Conservation (phyloP, 352 stramenopile genomes). For the Pseudoperonospora humuli region DNA sequence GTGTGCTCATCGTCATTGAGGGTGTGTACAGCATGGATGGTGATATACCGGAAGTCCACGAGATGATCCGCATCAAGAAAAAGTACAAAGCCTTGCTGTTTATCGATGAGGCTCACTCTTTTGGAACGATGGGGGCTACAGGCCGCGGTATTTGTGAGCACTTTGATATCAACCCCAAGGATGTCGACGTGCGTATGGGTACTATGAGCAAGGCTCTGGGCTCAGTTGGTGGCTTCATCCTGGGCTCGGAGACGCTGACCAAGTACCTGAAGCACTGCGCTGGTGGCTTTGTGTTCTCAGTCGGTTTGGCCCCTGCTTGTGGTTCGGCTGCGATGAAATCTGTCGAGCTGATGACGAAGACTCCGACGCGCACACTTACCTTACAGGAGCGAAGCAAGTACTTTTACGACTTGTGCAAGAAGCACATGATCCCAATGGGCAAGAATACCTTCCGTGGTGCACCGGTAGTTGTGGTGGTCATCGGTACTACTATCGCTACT, state of each 20-base stretch:
- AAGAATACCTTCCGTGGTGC: constrained; percentile 53
- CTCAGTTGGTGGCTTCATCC: constrained; percentile 57
- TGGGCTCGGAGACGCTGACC: constrained; percentile 37
- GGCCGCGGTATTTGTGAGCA: constrained; percentile 53
- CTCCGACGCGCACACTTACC: constrained; percentile 41
- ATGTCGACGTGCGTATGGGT: constrained; percentile 60
- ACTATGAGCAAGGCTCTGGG: constrained; percentile 72
- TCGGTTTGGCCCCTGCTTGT: constrained; percentile 60
- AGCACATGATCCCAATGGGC: constrained; percentile 53
- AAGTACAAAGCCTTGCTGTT: constrained; percentile 60
- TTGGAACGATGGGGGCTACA: constrained; percentile 51
- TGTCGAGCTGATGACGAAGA: constrained; percentile 54
- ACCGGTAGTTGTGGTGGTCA: constrained; percentile 74
- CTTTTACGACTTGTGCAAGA: constrained; percentile 72
- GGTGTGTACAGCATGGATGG: constrained; percentile 68
- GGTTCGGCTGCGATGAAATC: constrained; percentile 63
- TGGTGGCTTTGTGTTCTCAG: constrained; percentile 73
- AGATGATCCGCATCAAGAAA: constrained; percentile 57
- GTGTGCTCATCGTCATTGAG: constrained; percentile 63
- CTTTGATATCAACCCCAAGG: constrained; percentile 31
- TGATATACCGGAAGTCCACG: constrained; percentile 47
- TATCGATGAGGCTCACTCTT: constrained; percentile 57
- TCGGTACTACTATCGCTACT: constrained; percentile 70
- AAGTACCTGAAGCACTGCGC: constrained; percentile 62
- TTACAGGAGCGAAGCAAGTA: constrained; percentile 61